Evolutionary conservation across 371 early-diverging fungal genomes (phyloP), one percentile per base, ranked within the genome.

Genomic region (Enterospora canceri): DNA sequence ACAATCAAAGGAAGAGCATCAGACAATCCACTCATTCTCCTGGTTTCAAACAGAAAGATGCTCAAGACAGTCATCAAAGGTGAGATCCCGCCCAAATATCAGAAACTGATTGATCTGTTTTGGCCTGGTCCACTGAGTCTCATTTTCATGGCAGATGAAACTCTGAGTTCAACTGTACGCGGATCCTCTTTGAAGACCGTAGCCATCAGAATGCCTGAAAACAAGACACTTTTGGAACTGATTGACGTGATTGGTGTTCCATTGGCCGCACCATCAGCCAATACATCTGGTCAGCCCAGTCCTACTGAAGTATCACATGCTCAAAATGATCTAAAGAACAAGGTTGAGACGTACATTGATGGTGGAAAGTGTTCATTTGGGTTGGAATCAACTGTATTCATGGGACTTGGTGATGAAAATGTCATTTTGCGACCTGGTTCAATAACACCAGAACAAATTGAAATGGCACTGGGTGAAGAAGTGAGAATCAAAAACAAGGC

Each of bases 101-200:
- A 34, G 34, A 56, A 74, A 1, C 21, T 78, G 0, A 85, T 95
- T 34, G 76, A 80, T 16, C 63, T 75, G 18, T 85, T 83, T 76
- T 98, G 99, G 97, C 99, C 99, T 0, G 99, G 99, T 0, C 92
- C 99, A 0, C 76, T 98, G 50, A 94, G 97, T 0, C 80, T 98
- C 5, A 83, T 98, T 21, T 77, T 94, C 46, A 92, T 92, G 19
- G 77, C 84, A 23, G 83, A 86, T 2, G 67, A 75, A 5, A 57
- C 79, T 19, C 83, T 92, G 18, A 74, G 26, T 89, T 89, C 2
- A 62, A 82, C 31, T 79, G 88, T 96, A 1, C 89, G 92, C 0
- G 92, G 87, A 58, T 59, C 23, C 12, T 16, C 8, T 23, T 31
- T 29, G 29, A 56, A 48, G 12, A 65, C 66, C 24, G 89, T 98